Evolutionary conservation across 2,329 filamentous ascomycete species (phyloP), one percentile per base, ranked within the genome.

Genomic region (Cryoendolithus antarcticus): DNA sequence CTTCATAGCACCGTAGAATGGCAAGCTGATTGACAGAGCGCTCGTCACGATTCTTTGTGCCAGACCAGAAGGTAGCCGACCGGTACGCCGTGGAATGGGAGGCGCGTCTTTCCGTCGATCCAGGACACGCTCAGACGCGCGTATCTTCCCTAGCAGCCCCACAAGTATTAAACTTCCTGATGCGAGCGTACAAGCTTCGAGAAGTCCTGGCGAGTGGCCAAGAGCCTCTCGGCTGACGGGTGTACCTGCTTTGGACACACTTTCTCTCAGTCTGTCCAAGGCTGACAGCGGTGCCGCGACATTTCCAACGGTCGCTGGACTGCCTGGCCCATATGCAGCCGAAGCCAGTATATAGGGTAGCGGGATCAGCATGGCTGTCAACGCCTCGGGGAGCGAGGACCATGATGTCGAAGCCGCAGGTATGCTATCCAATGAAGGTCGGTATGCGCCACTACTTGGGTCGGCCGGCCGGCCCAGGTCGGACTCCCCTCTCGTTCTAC

Each of bases 1-100:
- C 41, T 74, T 66, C 45, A 73, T 61, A 0, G 69, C 56, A 6
- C 73, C 70, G 50, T 73, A 77, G 48, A 74, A 70, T 1, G 74
- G 74, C 24, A 77, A 49, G 6, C 49, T 57, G 9, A 56, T 44
- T 32, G 48, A 47, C 21, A 56, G 11, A 1, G 46, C 34, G 9
- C 47, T 45, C 42, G 51, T 48, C 19, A 34, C 38, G 24, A 40
- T 32, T 7, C 34, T 21, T 11, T 30, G 34, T 6, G 35, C 29
- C 12, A 30, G n/a, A 36, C 30, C 15, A 13, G 44, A 43, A 31
- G 38, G 45, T 21, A 21, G 19, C 12, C 34, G n/a, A 36, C 30
- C 15, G 11, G 44, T 43, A 31, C 38, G 45, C 30, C 44, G 35
- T n/a, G 39, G 33, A n/a, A 42, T n/a, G 31, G 41, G 42, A 5